Base-by-base conservation (phyloP, 2,329 filamentous ascomycete genomes). In the Trichocomaceae sp. region DNA sequence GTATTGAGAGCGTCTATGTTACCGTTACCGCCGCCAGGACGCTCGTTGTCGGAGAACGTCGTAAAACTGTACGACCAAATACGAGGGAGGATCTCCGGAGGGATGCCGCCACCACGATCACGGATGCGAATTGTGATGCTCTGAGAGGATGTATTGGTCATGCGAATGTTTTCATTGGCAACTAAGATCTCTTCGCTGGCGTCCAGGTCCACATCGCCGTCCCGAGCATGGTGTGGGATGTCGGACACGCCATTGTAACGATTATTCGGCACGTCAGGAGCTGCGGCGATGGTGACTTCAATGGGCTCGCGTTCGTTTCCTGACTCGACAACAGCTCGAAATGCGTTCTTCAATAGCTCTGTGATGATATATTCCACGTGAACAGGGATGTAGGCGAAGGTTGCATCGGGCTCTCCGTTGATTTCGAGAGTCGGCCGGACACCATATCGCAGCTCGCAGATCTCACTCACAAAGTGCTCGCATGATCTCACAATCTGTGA, bases 61-160 rank as follows among this genome's bases (percentile, higher is more conserved):
- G 92, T 96, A 69, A 96, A 99, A 59, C 88, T 93, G 70, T 97
- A 99, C 6, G 90, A 91, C 91, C 93, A 99, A 56, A 99, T 91
- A 61, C 92, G 86, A 4, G 86, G 84, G 33, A 93, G 75, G 26
- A 93, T 85, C 15, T 91, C 88, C 0, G 91, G 88, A 0, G 84
- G 82, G 54, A 99, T 97, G 35, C 93, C 93, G 42, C 92, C 92
- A 49, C 93, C 93, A n/a, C 90, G 85, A 68, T 99, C 93, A 8
- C 93, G 85, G 62, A 99, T 96, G 22, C 93, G 84, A 63, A 99
- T 95, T 0, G 93, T 97, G 12, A 99, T 90, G 37, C 90, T 91
- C 0, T 91, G 89, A 0, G 80, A 81, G 3, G 85, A 71, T 1
- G 71, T 67, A 7, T 61, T 65, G 15, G 66, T 66, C 13, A 64